Evolutionary conservation across 768 basidiomycete species (phyloP).

Genomic region (Rhodotorula kratochvilovae): DNA sequence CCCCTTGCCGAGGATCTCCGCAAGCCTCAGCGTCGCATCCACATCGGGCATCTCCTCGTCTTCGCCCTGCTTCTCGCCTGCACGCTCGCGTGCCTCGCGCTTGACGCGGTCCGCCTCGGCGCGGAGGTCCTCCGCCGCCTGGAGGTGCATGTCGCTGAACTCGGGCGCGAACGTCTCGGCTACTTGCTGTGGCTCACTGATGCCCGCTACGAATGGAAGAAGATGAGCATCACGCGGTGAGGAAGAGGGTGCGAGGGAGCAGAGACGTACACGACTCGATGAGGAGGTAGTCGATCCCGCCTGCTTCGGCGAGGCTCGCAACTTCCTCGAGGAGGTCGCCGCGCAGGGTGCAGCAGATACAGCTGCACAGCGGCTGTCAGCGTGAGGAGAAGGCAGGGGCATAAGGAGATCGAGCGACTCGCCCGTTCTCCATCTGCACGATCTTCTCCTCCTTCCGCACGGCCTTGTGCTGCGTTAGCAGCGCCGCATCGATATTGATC

Average conservation of each 20-base stretch:
- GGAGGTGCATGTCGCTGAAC: conserved; percentile 37
- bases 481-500: conserved; percentile 46
- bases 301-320: conserved; percentile 43
- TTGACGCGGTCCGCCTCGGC: conserved; percentile 13
- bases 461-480: conserved; percentile 44
- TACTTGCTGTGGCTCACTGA: conserved; percentile 47
- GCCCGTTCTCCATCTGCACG: conserved; percentile 46
- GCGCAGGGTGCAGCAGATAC: conserved; percentile 48
- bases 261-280: conserved; percentile 43
- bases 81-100: conserved; percentile 3
- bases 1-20: conserved; percentile 44
- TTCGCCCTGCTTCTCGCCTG: neutral
- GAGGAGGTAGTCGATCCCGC: conserved; percentile 46
- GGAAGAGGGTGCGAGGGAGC: too few species aligned
- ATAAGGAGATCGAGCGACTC: conserved; percentile 24
- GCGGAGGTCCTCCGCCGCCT: conserved; percentile 31
- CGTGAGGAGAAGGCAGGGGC: neutral
- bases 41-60: neutral
- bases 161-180: conserved; percentile 48
- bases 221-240: neutral
- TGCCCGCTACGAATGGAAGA: conserved; percentile 24
- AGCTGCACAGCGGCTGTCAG: conserved; percentile 25
- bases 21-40: conserved; percentile 37
- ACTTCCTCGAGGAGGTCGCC: conserved; percentile 48
- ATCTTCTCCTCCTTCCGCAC: conserved; percentile 45